These are phyloP conservation scores for Irineochytrium annulatum DNA, from an alignment of 192 early-diverging fungal genomes.

Conservation along the genomic window DNA sequence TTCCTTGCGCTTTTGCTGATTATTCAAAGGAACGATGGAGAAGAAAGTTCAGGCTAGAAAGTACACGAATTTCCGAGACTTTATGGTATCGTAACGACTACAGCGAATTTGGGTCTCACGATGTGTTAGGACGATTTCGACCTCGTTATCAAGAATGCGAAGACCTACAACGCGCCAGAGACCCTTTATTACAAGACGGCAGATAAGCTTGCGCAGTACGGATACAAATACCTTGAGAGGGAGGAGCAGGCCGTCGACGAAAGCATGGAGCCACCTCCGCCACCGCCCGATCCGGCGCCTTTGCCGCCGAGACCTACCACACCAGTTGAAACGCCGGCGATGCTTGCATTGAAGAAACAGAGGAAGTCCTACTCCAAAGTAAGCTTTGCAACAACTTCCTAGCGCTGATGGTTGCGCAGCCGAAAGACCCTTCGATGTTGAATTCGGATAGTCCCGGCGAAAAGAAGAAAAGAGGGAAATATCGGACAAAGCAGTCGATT, in stretches of 20 bases:
- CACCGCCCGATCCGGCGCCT: not conserved
- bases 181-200: constrained; percentile 79
- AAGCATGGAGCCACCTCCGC: not conserved
- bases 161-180: constrained; percentile 76
- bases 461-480: not conserved
- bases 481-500: constrained; percentile 16
- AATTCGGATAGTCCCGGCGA: not conserved
- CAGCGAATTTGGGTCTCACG: constrained; percentile 1
- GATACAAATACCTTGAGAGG: constrained; percentile 65
- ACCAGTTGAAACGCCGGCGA: not conserved
- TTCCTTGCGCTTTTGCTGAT: not conserved
- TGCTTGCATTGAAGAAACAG: constrained; percentile 2
- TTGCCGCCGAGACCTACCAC: too few relatives aligned
- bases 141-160: constrained; percentile 74
- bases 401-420: too few relatives aligned
- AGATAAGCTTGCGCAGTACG: constrained; percentile 70
- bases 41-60: constrained; percentile 57
- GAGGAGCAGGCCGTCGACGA: constrained; percentile 40
- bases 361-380: not conserved
- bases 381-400: too few relatives aligned
- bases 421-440: too few relatives aligned
- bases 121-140: constrained; percentile 58
- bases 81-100: constrained; percentile 39
- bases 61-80: constrained; percentile 67
- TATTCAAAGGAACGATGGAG: constrained; percentile 64